Evolutionary conservation across 1,284 basidiomycete species (phyloP).

Genomic region (Sutorius eximius): DNA sequence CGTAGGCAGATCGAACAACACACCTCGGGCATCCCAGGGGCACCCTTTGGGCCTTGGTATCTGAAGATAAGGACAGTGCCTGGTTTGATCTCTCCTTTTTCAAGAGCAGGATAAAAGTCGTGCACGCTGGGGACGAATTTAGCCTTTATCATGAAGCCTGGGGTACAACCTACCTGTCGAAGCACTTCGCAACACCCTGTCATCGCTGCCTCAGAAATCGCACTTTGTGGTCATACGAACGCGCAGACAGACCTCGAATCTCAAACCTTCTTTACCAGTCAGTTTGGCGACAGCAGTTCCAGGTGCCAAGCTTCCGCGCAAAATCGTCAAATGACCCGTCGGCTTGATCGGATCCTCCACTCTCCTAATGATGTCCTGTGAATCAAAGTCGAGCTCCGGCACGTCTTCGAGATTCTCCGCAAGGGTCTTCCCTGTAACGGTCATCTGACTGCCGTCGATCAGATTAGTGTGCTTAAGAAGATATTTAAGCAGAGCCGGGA

Average conservation of each 20-base stretch:
- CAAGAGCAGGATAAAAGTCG: conserved; percentile 82
- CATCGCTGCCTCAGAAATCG: conserved; percentile 6
- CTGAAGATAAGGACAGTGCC: conserved; percentile 89
- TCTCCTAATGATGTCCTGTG: conserved; percentile 81
- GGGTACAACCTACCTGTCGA: conserved; percentile 54
- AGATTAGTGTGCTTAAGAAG: conserved; percentile 84
- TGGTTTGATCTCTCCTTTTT: conserved; percentile 79
- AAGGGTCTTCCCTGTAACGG: conserved; percentile 92
- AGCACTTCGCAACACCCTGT: conserved; percentile 73
- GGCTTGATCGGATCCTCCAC: conserved; percentile 86
- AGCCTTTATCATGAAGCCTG: not conserved
- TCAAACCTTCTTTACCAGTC: conserved; percentile 92
- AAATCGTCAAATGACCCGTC: conserved; percentile 90
- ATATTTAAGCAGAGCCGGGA: conserved; percentile 83
- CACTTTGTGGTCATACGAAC: not conserved
- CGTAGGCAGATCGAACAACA: conserved; percentile 17
- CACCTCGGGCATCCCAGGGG: conserved; percentile 95
- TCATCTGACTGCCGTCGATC: conserved; percentile 89
- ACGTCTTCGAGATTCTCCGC: conserved; percentile 88
- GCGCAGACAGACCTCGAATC: conserved; percentile 65
- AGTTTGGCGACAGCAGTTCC: conserved; percentile 93
- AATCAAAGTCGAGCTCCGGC: conserved; percentile 72
- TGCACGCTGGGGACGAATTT: conserved; percentile 55
- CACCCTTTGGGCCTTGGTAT: conserved; percentile 96
- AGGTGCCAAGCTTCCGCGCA: conserved; percentile 89